These are phyloP conservation scores for Linderina pennispora DNA, from an alignment of 192 early-diverging fungal genomes.

Conservation along the genomic window DNA sequence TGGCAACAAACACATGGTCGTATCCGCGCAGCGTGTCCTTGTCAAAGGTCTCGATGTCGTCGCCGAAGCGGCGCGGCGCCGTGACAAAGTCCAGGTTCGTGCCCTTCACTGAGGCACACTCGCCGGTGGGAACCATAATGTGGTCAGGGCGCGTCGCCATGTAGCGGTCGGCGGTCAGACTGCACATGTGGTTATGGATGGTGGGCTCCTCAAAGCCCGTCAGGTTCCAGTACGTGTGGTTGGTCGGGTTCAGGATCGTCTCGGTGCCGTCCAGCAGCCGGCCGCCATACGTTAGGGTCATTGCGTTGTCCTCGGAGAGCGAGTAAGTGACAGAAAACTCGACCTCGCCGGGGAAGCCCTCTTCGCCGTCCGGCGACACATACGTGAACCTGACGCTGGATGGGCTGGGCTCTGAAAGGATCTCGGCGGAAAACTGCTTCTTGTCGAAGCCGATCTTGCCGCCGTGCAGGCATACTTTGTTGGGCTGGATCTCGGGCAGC, in stretches of 20 bases:
- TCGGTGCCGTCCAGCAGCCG: slow-evolving; percentile 31
- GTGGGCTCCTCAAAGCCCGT: slow-evolving; percentile 56
- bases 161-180: slow-evolving; percentile 42
- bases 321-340: slow-evolving; percentile 55
- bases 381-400: slow-evolving; percentile 53
- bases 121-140: slow-evolving; percentile 68
- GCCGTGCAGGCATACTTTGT: slow-evolving; percentile 76
- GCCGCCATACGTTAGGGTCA: slow-evolving; percentile 50
- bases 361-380: slow-evolving; percentile 63
- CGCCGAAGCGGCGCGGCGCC: slow-evolving; percentile 48
- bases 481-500: slow-evolving; percentile 62
- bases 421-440: slow-evolving; percentile 49
- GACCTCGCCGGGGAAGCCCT: slow-evolving; percentile 74
- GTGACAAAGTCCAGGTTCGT: slow-evolving; percentile 53
- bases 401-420: slow-evolving; percentile 32
- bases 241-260: slow-evolving; percentile 73
- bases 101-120: slow-evolving; percentile 34
- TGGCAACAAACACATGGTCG: slow-evolving; percentile 71
- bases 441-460: slow-evolving; percentile 71
- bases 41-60: slow-evolving; percentile 48
- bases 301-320: slow-evolving; percentile 46
- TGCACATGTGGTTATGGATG: slow-evolving; percentile 50
- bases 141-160: slow-evolving; percentile 51
- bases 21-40: slow-evolving; percentile 56
- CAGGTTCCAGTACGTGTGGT: slow-evolving; percentile 87